These are phyloP conservation scores for Fusarium metavorans DNA, from an alignment of 2,329 filamentous ascomycete genomes.

Conservation along the genomic window DNA sequence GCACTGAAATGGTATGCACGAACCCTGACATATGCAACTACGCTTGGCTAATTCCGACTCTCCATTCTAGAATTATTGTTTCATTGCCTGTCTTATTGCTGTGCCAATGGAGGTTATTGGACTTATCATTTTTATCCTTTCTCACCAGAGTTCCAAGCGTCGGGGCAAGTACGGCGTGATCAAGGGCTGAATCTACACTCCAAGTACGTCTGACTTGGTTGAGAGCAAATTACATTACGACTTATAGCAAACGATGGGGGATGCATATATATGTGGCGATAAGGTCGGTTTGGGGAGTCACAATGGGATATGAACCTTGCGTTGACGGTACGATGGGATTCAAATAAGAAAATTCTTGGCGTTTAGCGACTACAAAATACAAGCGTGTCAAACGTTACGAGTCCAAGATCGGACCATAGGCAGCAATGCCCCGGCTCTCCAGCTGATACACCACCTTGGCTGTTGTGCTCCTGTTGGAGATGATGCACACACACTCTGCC, in stretches of 20 bases:
- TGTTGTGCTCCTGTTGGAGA: slow-evolving; percentile 73
- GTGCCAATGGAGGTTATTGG: background rate
- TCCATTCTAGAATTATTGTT: background rate
- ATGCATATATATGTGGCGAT: background rate
- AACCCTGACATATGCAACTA: background rate
- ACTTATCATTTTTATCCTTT: background rate
- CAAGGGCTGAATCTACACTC: background rate
- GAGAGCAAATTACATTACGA: background rate
- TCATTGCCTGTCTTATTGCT: background rate
- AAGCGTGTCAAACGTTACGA: slow-evolving; percentile 7
- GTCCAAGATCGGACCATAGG: slow-evolving; percentile 78
- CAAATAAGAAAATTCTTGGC: too few relatives aligned
- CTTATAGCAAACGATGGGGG: background rate
- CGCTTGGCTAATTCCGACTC: background rate
- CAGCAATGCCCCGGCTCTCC: slow-evolving; percentile 70
- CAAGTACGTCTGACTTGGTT: background rate
- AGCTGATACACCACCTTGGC: slow-evolving; percentile 72
- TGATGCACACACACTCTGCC: slow-evolving; percentile 75
- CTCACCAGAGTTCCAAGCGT: background rate
- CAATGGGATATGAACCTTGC: background rate
- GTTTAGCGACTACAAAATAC: background rate
- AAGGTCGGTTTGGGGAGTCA: background rate
- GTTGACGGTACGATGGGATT: background rate
- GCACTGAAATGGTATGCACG: background rate
- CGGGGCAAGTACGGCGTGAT: background rate